Evolutionary conservation across 129 eudicot genomes (phyloP).

Genomic region (Arctium minus): DNA sequence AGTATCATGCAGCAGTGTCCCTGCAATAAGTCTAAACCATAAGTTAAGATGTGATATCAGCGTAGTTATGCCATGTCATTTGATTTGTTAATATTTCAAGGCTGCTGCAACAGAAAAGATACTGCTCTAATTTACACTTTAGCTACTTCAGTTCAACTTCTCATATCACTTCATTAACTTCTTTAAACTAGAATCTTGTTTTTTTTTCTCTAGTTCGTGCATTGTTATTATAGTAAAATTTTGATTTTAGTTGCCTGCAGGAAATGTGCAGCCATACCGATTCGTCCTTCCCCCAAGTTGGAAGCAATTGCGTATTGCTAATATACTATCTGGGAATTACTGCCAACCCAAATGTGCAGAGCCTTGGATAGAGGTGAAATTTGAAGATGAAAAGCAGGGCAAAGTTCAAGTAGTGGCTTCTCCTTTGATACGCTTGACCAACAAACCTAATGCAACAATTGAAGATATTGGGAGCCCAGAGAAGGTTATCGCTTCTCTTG

Average conservation of each 20-base stretch:
- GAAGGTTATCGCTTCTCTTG: constrained; percentile 85
- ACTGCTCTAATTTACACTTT: background rate
- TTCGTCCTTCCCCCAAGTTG: constrained; percentile 86
- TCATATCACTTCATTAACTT: background rate
- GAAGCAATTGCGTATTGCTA: constrained; percentile 89
- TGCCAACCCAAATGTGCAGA: constrained; percentile 99
- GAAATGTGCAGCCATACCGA: constrained; percentile 95
- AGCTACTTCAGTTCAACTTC: background rate
- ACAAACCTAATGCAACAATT: constrained; percentile 87
- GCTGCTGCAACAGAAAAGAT: background rate
- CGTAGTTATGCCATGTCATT: background rate
- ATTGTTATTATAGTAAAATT: constrained; percentile 49
- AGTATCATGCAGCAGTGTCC: too few relatives aligned
- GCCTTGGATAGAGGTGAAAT: constrained; percentile 99
- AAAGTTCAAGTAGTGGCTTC: constrained; percentile 97
- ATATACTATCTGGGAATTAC: constrained; percentile 92
- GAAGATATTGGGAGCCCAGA: constrained; percentile 99
- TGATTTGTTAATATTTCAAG: background rate
- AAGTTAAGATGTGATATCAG: background rate
- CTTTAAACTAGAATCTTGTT: background rate
- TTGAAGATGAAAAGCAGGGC: constrained; percentile 92
- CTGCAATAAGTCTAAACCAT: too few relatives aligned
- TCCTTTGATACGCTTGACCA: constrained; percentile 87
- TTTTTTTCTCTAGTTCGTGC: constrained; percentile 6
- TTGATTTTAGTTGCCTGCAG: constrained; percentile 79